Evolutionary conservation across 2,329 filamentous ascomycete species (phyloP).

Genomic region (Fusarium sp.): DNA sequence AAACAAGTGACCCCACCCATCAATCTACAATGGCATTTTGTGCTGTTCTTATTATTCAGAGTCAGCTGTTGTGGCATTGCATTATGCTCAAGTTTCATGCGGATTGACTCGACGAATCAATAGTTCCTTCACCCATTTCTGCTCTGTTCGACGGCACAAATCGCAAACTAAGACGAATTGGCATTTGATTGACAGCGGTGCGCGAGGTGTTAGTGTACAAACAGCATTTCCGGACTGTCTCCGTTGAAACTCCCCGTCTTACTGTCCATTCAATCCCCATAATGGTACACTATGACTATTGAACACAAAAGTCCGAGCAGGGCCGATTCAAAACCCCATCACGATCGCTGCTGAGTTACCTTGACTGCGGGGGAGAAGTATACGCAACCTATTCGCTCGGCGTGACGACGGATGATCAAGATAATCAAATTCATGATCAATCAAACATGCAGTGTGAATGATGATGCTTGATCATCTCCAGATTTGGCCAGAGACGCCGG

Average conservation of each 20-base stretch:
- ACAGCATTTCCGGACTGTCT: constrained; percentile 34
- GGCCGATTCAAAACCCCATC: constrained; percentile 34
- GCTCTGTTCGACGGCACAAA: background rate
- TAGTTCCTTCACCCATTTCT: background rate
- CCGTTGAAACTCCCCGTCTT: constrained; percentile 39
- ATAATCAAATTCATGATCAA: constrained; percentile 24
- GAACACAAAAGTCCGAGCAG: constrained; percentile 29
- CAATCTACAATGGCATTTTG: constrained; percentile 1
- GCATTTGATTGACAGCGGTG: background rate
- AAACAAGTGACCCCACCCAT: constrained; percentile 20
- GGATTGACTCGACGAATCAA: constrained; percentile 9
- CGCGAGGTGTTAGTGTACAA: background rate
- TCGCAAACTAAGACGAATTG: background rate
- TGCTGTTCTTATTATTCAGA: constrained; percentile 25
- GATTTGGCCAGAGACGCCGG: constrained; percentile 15
- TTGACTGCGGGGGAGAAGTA: constrained; percentile 19
- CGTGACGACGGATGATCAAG: constrained; percentile 36
- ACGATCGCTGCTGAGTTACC: constrained; percentile 12
- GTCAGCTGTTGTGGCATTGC: constrained; percentile 8
- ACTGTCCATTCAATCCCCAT: constrained; percentile 29
- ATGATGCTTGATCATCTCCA: constrained; percentile 11
- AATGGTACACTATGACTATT: constrained; percentile 24
- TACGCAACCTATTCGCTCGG: constrained; percentile 9
- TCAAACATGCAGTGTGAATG: background rate
- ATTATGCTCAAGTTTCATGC: constrained; percentile 14